Percentiles rank a stretch among this genome's conserved stretches.
phyloP scores from a whole-genome alignment of 192 early-diverging fungal species.

The Fimicolochytrium jonesii region DNA sequence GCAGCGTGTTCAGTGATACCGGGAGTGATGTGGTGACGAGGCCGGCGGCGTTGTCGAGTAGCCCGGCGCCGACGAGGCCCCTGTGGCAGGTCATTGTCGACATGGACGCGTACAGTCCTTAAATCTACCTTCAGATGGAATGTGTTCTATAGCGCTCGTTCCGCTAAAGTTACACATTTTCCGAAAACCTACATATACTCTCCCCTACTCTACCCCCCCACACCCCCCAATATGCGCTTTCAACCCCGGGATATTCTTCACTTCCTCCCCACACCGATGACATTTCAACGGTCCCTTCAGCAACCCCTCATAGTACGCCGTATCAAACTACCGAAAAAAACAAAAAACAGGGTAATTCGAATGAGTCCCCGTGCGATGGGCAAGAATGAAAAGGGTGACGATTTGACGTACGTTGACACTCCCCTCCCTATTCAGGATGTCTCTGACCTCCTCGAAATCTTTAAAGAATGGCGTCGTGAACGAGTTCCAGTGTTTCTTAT shows the following conservation, averaged over 20 bases:
- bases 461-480: slow-evolving; percentile 61
- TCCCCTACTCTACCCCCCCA: too few relatives aligned
- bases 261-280: slow-evolving; percentile 41
- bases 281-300: slow-evolving; percentile 45
- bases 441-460: slow-evolving; percentile 34
- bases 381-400: neutral
- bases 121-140: too few relatives aligned
- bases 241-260: slow-evolving; percentile 41
- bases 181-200: too few relatives aligned
- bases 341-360: neutral
- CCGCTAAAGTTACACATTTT: too few relatives aligned
- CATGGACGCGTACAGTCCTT: too few relatives aligned
- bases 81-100: too few relatives aligned
- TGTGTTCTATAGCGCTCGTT: too few relatives aligned
- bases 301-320: slow-evolving; percentile 25
- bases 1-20: neutral
- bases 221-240: slow-evolving; percentile 40
- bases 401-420: slow-evolving; percentile 29
- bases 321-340: slow-evolving; percentile 22
- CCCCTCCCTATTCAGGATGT: slow-evolving; percentile 30
- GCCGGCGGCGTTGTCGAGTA: neutral
- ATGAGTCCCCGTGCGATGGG: neutral
- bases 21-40: neutral
- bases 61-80: too few relatives aligned
- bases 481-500: slow-evolving; percentile 62